A percentile compares a stretch with the other conserved stretches of the same genome.
Conservation (phyloP, 2,329 filamentous ascomycete species). For the Colletotrichum orbiculare region DNA sequence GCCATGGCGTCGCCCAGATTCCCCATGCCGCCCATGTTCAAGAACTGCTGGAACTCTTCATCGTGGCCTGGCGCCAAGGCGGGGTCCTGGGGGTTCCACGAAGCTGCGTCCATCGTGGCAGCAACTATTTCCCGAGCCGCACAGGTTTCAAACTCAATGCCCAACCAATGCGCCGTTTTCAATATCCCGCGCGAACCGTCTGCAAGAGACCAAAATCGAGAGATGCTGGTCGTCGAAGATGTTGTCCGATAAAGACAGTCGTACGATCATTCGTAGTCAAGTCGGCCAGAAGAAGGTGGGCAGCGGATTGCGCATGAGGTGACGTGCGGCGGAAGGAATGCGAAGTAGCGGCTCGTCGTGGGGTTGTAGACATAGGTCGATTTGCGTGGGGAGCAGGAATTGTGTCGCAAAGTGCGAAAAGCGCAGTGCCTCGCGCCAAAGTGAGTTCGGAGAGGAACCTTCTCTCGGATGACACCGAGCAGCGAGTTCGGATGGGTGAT, state of each 20-base stretch:
- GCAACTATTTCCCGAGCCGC: slow-evolving; percentile 36
- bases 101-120: slow-evolving; percentile 63
- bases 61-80: slow-evolving; percentile 62
- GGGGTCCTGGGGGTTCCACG: slow-evolving; percentile 69
- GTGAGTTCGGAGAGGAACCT: background rate
- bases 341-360: slow-evolving; percentile 14
- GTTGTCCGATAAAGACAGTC: slow-evolving; percentile 21
- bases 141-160: background rate
- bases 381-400: slow-evolving; percentile 12
- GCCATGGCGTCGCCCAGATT: slow-evolving; percentile 64
- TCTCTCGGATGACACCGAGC: background rate
- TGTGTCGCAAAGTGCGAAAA: slow-evolving; percentile 4
- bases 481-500: background rate
- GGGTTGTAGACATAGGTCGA: slow-evolving; percentile 15
- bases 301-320: slow-evolving; percentile 15
- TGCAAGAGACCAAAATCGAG: background rate
- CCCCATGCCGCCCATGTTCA: slow-evolving; percentile 69
- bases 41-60: slow-evolving; percentile 73
- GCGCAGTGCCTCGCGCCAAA: slow-evolving; percentile 24
- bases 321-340: background rate
- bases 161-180: background rate
- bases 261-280: background rate
- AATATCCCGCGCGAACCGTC: background rate
- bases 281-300: slow-evolving; percentile 1
- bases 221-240: background rate